These are phyloP conservation scores for Aquilaria agallochum DNA, from an alignment of 441 rosid genomes.

Conservation along the genomic window DNA sequence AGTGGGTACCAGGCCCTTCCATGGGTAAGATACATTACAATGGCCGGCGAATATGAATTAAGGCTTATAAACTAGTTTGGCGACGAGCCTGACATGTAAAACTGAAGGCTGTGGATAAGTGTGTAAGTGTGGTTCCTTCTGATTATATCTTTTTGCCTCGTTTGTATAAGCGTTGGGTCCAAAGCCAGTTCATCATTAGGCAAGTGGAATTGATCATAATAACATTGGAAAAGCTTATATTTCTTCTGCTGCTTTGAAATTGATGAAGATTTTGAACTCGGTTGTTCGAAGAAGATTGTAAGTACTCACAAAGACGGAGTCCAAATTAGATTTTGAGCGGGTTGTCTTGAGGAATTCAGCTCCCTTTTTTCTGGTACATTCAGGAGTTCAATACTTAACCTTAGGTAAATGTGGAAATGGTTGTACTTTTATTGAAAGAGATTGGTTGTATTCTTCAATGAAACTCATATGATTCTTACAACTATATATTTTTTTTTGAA, in stretches of 20 bases:
- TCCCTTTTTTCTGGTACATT: no score
- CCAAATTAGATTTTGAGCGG: no score
- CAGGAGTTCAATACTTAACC: no score
- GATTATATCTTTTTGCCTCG: background rate
- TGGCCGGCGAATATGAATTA: conserved; percentile 89
- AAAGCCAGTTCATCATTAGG: background rate
- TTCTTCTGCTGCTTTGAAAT: background rate
- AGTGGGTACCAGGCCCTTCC: conserved; percentile 89
- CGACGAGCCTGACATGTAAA: conserved; percentile 14
- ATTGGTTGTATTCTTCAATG: no score
- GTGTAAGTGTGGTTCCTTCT: background rate
- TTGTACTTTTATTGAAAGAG: no score
- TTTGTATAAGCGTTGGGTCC: background rate
- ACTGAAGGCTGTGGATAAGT: background rate
- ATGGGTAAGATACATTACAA: conserved; percentile 85
- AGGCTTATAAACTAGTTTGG: conserved; percentile 36
- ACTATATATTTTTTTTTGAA: no score
- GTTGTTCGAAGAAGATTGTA: no score
- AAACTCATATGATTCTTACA: no score
- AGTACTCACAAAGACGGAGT: no score
- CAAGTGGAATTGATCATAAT: background rate
- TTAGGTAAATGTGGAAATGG: no score
- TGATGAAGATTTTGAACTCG: no score
- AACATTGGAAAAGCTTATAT: background rate
- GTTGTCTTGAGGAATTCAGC: no score